A percentile compares a stretch with the other conserved stretches of the same genome.
Evolutionary conservation across 2,329 filamentous ascomycete genomes (phyloP).

Genomic region (Pestalotiopsis sp.): DNA sequence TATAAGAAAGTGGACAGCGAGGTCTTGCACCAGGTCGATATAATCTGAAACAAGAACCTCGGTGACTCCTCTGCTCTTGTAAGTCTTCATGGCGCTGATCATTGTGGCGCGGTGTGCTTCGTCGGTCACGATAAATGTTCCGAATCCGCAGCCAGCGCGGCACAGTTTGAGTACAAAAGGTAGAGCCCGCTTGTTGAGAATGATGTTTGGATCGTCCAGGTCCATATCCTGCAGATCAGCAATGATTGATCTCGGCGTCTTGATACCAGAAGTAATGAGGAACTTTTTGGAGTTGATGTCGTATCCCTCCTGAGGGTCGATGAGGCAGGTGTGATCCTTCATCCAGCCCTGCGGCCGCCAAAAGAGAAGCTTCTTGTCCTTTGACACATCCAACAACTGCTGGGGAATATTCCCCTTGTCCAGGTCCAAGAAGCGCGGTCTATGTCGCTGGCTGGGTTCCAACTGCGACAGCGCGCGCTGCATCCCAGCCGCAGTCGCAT

Average conservation of each 20-base stretch:
- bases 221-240: constrained; percentile 16
- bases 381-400: constrained; percentile 14
- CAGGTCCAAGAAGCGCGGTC: constrained; percentile 19
- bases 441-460: constrained; percentile 21
- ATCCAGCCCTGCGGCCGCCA: constrained; percentile 28
- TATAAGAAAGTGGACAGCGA: constrained; percentile 25
- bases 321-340: constrained; percentile 22
- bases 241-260: constrained; percentile 18
- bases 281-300: constrained; percentile 26
- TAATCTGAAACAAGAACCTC: constrained; percentile 24
- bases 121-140: constrained; percentile 23
- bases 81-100: constrained; percentile 16
- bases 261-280: constrained; percentile 22
- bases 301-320: constrained; percentile 22
- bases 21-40: constrained; percentile 22
- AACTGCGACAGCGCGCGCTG: constrained; percentile 22
- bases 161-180: constrained; percentile 27
- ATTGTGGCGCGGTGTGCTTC: constrained; percentile 15
- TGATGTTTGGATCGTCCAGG: constrained; percentile 8
- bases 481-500: constrained; percentile 19
- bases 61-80: constrained; percentile 19
- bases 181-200: constrained; percentile 15
- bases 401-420: constrained; percentile 9
- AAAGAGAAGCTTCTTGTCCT: constrained; percentile 22
- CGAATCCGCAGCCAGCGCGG: constrained; percentile 25